Base-by-base conservation (phyloP, 495 filamentous ascomycete genomes). In the Penicillium tannophilum region DNA sequence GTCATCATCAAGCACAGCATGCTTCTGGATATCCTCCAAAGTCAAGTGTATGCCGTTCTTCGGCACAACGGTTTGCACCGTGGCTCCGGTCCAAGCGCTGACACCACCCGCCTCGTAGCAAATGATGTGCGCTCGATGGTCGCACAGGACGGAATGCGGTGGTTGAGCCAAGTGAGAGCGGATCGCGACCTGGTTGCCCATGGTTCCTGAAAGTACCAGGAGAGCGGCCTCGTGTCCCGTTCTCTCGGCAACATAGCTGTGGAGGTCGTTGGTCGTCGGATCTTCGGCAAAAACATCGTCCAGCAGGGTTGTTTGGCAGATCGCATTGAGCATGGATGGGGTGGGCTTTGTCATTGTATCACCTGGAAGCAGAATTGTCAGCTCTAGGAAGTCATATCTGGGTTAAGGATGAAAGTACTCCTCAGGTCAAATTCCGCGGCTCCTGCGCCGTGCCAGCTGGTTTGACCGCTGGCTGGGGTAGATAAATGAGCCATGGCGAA, bases 311-410 rank as follows among this genome's bases (percentile, higher is more conserved):
- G 80, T 82, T 42, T 76, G 67, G 51, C 74, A 71, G 59, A 87
- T 87, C 11, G 85, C 82, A 39, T 79, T 72, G 16, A 97, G 86
- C 93, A 96, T 96, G 11, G 86, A 82, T 52, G 41, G 55, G 4
- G 91, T 96, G 2, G 93, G 93, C 1, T 91, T 92, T 8, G 93
- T 98, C 75, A 93, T 84, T 24, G 88, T 90, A 67, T 98, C 93
- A 72, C 74, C 76, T 78, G 39, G 39, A 41, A 6, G 7, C 1
- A 2, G 17, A 41, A n/a, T 31, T 33, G 16, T 19, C 48, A 26
- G 28, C 16, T 41, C 39, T 5, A 16, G 16, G 6, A 39, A 41
- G n/a, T 16, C 14, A 41, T 16, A 12, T 55, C 12, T 36, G 41
- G 12, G 51, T 26, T 43, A 17, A 50, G 70, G 46, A 16, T 30